Conservation (phyloP, 176 grass and related monocot species). For the Raddia distichophylla region DNA sequence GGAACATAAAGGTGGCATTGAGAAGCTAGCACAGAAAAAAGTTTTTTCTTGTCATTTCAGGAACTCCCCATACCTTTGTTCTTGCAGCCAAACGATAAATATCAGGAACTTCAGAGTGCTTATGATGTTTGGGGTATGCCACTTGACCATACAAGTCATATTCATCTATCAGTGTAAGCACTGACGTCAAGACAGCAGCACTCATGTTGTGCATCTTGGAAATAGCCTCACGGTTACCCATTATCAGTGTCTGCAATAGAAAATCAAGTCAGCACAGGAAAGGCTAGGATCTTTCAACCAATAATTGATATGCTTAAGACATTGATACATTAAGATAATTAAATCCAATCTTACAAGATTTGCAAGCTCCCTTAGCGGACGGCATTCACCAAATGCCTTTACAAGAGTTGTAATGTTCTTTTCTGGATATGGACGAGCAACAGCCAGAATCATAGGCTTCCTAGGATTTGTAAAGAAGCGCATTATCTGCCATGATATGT, state of each 20-base stretch:
- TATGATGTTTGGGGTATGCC: conserved; percentile 84
- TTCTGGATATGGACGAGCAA: conserved; percentile 75
- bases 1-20: background rate
- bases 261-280: conserved; percentile 26
- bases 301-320: background rate
- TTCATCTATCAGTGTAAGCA: conserved; percentile 79
- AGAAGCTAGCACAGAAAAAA: background rate
- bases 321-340: background rate
- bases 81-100: conserved; percentile 78
- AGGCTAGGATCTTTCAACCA: conserved; percentile 4
- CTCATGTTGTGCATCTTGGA: conserved; percentile 81
- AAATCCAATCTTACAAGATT: conserved; percentile 65
- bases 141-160: conserved; percentile 87
- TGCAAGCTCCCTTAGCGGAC: conserved; percentile 70
- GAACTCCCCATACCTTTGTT: conserved; percentile 67
- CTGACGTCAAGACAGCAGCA: conserved; percentile 71
- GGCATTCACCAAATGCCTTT: conserved; percentile 85
- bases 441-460: conserved; percentile 84
- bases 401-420: conserved; percentile 80
- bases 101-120: conserved; percentile 82
- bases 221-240: conserved; percentile 86
- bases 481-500: conserved; percentile 69
- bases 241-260: conserved; percentile 63
- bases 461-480: conserved; percentile 86
- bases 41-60: conserved; percentile 8